phyloP scores from a whole-genome alignment of 768 basidiomycete species.

The Tricholoma flavovirens region DNA sequence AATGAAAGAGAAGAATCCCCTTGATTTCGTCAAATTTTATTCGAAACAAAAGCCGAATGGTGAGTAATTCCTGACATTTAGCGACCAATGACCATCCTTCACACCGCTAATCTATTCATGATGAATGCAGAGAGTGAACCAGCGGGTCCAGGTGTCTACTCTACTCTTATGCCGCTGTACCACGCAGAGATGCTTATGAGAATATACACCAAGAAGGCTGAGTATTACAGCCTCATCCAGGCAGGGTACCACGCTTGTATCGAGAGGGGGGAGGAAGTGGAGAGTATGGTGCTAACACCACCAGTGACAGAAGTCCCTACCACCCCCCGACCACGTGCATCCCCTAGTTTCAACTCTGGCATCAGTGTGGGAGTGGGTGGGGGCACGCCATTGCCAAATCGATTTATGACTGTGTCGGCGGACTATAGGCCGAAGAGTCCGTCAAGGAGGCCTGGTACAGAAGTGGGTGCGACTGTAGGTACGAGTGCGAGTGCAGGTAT shows the following conservation, averaged over 20 bases:
- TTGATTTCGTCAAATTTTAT: constrained; percentile 69
- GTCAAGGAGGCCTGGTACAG: constrained; percentile 10
- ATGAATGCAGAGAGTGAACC: constrained; percentile 31
- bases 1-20: constrained; percentile 63
- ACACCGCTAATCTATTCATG: background rate
- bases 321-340: constrained; percentile 24
- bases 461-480: background rate
- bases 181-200: constrained; percentile 69
- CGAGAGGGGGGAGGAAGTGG: background rate
- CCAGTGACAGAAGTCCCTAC: constrained; percentile 32
- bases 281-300: constrained; percentile 21
- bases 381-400: constrained; percentile 30
- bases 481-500: background rate
- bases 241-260: constrained; percentile 53
- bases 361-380: constrained; percentile 5
- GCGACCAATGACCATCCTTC: background rate
- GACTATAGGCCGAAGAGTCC: constrained; percentile 30
- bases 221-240: constrained; percentile 59
- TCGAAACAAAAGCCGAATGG: constrained; percentile 56
- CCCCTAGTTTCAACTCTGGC: constrained; percentile 2
- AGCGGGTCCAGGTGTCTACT: constrained; percentile 54
- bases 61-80: constrained; percentile 33
- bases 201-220: constrained; percentile 60
- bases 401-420: constrained; percentile 42
- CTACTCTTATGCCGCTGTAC: constrained; percentile 53